A percentile compares a stretch with the other conserved stretches of the same genome.
Conservation (phyloP, 768 basidiomycete genomes). For the Lentinula lateritia region DNA sequence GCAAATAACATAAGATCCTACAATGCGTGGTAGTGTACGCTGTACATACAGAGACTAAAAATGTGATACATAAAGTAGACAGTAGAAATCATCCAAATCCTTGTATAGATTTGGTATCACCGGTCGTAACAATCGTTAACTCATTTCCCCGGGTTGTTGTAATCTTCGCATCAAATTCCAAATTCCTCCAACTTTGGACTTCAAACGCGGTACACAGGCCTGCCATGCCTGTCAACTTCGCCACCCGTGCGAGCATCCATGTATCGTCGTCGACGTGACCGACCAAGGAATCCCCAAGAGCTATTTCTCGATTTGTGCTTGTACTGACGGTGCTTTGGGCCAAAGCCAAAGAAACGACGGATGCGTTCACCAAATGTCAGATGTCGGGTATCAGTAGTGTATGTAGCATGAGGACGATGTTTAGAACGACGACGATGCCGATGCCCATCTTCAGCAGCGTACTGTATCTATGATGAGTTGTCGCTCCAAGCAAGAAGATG, state of each 20-base stretch:
- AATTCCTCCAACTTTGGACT: background rate
- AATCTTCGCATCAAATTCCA: background rate
- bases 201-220: constrained; percentile 9
- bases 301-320: constrained; percentile 38
- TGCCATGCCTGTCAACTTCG: constrained; percentile 51
- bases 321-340: constrained; percentile 28
- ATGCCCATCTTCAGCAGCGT: background rate
- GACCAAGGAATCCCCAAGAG: constrained; percentile 54
- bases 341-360: constrained; percentile 50
- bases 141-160: background rate
- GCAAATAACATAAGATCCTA: no score
- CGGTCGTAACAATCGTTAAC: background rate
- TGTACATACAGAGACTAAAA: background rate
- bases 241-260: constrained; percentile 42
- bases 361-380: constrained; percentile 40
- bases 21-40: no score
- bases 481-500: background rate
- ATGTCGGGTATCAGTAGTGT: constrained; percentile 12
- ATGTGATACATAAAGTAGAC: background rate
- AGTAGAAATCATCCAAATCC: background rate
- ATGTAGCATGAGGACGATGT: constrained; percentile 6
- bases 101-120: no score
- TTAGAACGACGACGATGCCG: constrained; percentile 6
- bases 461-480: background rate
- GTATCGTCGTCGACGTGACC: constrained; percentile 42